These are phyloP conservation scores for Dunaliella primolecta DNA, from an alignment of 139 green algal species.

Conservation along the genomic window DNA sequence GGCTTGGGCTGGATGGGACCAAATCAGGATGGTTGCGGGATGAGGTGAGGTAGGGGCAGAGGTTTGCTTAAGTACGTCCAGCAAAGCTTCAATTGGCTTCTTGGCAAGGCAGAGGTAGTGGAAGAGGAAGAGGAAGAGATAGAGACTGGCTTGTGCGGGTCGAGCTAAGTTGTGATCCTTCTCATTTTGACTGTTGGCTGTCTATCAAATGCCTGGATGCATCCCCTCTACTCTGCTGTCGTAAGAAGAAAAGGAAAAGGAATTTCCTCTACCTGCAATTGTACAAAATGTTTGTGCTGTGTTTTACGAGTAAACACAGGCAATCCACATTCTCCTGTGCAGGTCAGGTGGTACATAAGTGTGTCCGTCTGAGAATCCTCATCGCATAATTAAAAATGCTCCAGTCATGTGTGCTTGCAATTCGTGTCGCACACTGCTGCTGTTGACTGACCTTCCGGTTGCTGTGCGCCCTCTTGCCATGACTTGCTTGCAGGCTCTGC, in stretches of 20 bases:
- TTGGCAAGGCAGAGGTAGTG: neutral
- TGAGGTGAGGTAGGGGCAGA: constrained; percentile 9
- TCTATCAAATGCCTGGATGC: neutral
- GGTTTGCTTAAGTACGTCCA: neutral
- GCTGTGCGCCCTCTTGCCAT: neutral
- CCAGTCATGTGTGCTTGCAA: neutral
- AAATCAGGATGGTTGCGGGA: constrained; percentile 18
- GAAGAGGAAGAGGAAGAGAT: no score
- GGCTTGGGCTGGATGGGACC: constrained; percentile 33
- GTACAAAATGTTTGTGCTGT: no score
- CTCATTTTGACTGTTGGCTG: neutral
- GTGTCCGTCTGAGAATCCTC: no score
- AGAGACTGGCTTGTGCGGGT: no score
- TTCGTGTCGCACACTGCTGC: no score
- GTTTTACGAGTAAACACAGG: neutral
- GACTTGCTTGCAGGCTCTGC: neutral
- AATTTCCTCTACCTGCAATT: no score
- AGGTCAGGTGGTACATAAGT: no score
- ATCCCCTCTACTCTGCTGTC: no score
- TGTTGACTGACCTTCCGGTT: neutral
- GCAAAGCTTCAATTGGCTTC: neutral
- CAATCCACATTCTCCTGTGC: neutral
- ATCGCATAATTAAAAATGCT: neutral
- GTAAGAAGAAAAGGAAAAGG: no score
- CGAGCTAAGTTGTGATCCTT: neutral